These are phyloP conservation scores for Verticillium nubilum DNA, from an alignment of 2,329 filamentous ascomycete genomes.

Conservation along the genomic window DNA sequence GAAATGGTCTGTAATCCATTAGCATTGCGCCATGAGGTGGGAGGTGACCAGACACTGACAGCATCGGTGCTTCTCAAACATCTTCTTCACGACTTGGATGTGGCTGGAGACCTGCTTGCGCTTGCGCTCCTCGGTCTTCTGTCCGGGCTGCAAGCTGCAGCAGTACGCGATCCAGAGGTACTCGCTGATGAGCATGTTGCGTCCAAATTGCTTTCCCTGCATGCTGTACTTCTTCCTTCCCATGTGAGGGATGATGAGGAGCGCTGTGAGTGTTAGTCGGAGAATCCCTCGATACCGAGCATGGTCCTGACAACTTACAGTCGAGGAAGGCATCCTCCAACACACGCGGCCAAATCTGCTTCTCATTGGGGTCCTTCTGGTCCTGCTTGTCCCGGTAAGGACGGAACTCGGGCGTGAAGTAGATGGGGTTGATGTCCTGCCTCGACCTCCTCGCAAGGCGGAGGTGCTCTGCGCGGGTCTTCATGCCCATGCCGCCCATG, in stretches of 20 bases:
- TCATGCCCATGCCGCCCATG: slow-evolving; percentile 16
- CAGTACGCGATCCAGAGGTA: slow-evolving; percentile 56
- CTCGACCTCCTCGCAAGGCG: slow-evolving; percentile 24
- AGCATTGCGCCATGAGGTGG: not conserved
- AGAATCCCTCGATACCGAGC: not conserved
- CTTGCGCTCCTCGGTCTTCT: slow-evolving; percentile 40
- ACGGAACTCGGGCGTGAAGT: slow-evolving; percentile 56
- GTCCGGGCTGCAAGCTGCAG: slow-evolving; percentile 37
- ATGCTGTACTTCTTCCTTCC: slow-evolving; percentile 62
- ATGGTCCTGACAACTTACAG: slow-evolving; percentile 36
- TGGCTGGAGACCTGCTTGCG: slow-evolving; percentile 66
- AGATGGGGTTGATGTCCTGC: slow-evolving; percentile 50
- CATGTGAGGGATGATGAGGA: slow-evolving; percentile 61
- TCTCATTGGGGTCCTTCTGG: slow-evolving; percentile 57
- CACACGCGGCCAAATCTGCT: slow-evolving; percentile 56
- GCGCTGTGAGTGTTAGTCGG: slow-evolving; percentile 33
- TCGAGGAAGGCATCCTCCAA: slow-evolving; percentile 64
- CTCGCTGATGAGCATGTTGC: slow-evolving; percentile 66
- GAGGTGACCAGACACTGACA: slow-evolving; percentile 41
- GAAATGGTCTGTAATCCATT: slow-evolving; percentile 43
- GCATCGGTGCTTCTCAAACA: slow-evolving; percentile 56
- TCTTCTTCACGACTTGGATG: slow-evolving; percentile 65
- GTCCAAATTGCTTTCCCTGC: slow-evolving; percentile 57
- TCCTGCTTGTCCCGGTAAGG: slow-evolving; percentile 61
- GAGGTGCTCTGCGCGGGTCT: slow-evolving; percentile 17